These are phyloP conservation scores for Mycena galopus DNA, from an alignment of 768 basidiomycete genomes.

Conservation along the genomic window DNA sequence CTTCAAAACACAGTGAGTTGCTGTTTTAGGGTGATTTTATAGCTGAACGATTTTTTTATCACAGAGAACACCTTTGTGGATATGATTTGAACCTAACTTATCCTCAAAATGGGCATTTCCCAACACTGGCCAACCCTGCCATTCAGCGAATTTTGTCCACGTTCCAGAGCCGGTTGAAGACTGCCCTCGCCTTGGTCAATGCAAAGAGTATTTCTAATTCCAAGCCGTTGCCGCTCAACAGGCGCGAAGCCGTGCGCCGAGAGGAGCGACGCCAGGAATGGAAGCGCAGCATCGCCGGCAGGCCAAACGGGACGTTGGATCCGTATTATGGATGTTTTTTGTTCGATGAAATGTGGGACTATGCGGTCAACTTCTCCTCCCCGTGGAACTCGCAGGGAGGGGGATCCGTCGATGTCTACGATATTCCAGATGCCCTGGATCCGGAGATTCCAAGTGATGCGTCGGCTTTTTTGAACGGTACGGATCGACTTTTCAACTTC, in stretches of 20 bases:
- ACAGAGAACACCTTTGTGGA: constrained; percentile 71
- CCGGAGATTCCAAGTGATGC: constrained; percentile 57
- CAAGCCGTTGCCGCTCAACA: constrained; percentile 34
- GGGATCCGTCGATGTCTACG: constrained; percentile 49
- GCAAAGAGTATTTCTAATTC: neutral
- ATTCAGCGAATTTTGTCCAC: neutral
- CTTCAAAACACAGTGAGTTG: constrained; percentile 74
- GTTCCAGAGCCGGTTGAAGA: constrained; percentile 23
- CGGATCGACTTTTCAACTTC: neutral
- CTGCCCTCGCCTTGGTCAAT: constrained; percentile 29
- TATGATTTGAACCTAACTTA: constrained; percentile 78
- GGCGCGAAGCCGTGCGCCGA: constrained; percentile 37
- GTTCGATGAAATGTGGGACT: constrained; percentile 74
- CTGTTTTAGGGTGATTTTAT: neutral
- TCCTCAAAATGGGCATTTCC: constrained; percentile 69
- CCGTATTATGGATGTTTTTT: constrained; percentile 74
- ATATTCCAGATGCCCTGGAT: constrained; percentile 67
- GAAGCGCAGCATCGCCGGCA: constrained; percentile 63
- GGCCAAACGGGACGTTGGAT: constrained; percentile 68
- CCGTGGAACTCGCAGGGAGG: constrained; percentile 57
- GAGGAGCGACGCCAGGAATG: constrained; percentile 46
- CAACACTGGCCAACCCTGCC: constrained; percentile 46
- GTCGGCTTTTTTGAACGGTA: constrained; percentile 70
- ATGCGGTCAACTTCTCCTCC: constrained; percentile 77
- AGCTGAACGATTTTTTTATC: neutral